Evolutionary conservation across 345 rosid species (phyloP), one percentile per base, ranked within the genome.

Genomic region (Pseudoturritis turrita): DNA sequence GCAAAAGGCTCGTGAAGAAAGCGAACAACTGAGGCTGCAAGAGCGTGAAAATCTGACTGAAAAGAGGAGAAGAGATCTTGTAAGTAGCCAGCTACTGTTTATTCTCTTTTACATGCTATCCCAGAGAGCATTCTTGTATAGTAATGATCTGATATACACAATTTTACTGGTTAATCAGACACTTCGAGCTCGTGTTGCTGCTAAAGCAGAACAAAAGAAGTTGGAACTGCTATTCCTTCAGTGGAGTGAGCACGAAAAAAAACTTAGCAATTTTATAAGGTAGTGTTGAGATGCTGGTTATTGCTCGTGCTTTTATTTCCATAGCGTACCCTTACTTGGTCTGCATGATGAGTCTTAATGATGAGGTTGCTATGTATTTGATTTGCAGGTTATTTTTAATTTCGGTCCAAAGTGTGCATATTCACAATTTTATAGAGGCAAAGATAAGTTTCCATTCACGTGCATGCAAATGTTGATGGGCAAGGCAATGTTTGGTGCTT

Each of bases 401-500:
- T 94, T 87, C 86, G 92, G 99, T 95, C 97, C 88, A 84, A 85
- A 88, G 98, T 91, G 85, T 95, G 89, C 93, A 88, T 89, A 89
- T 89, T 89, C 92, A 88, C 93, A 91, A 83, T 91, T 89, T 89
- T 89, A 81, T 88, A 86, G 86, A 84, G 84, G 81, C 88, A 73
- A 86, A 89, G 94, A 91, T 94, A 91, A 95, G 99, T 95, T 89
- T 91, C 89, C 68, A 61, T 87, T 85, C 88, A 85, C 72, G 89
- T 86, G 83, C 78, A 86, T 79, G 79, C 79, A 77, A 78, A 81
- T 81, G 83, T 79, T 86, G 82, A 78, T 65, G 69, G 59, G 79
- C 54, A 60, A 65, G 58, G 74, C 68, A 65, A 68, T 52, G 45
- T 73, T 71, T 77, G 71, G 53, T 79, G 75, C 72, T 46, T 69